Percentiles rank a stretch among this genome's conserved stretches.
Evolutionary conservation across 495 filamentous ascomycete species (phyloP).

Genomic region (Daldinia concentrica): DNA sequence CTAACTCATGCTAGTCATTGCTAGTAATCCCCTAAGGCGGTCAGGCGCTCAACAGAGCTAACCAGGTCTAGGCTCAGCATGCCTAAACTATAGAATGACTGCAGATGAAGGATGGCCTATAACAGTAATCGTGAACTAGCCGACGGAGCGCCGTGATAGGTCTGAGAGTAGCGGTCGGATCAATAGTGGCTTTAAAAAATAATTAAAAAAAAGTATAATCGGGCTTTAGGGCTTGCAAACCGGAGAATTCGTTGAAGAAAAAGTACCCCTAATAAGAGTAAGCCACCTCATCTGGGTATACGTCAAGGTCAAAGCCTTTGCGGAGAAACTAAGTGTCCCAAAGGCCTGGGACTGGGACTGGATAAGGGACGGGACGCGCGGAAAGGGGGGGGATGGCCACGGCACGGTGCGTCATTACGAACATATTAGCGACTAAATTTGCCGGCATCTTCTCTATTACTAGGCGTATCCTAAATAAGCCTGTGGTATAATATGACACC

Average conservation of each 20-base stretch:
- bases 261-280: neutral
- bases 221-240: neutral
- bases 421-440: slow-evolving; percentile 15
- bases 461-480: slow-evolving; percentile 2
- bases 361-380: slow-evolving; percentile 38
- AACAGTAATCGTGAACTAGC: slow-evolving; percentile 27
- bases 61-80: slow-evolving; percentile 37
- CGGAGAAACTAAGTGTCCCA: slow-evolving; percentile 33
- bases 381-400: slow-evolving; percentile 28
- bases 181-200: too few species aligned
- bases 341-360: slow-evolving; percentile 12
- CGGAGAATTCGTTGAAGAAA: slow-evolving; percentile 15
- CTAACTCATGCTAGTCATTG: slow-evolving; percentile 39
- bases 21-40: slow-evolving; percentile 23
- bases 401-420: slow-evolving; percentile 32
- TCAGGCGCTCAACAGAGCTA: slow-evolving; percentile 39
- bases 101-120: slow-evolving; percentile 32
- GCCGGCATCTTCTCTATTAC: slow-evolving; percentile 14
- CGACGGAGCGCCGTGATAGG: slow-evolving; percentile 34
- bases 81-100: slow-evolving; percentile 42
- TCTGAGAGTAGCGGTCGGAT: slow-evolving; percentile 35
- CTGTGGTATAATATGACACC: slow-evolving; percentile 10
- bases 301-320: slow-evolving; percentile 19
- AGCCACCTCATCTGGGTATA: slow-evolving; percentile 2
- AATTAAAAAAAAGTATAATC: slow-evolving; percentile 2